Percentiles rank a stretch among this genome's conserved stretches.
Conservation (phyloP, 176 grass and related monocot genomes). For the Alloteropsis semialata region DNA sequence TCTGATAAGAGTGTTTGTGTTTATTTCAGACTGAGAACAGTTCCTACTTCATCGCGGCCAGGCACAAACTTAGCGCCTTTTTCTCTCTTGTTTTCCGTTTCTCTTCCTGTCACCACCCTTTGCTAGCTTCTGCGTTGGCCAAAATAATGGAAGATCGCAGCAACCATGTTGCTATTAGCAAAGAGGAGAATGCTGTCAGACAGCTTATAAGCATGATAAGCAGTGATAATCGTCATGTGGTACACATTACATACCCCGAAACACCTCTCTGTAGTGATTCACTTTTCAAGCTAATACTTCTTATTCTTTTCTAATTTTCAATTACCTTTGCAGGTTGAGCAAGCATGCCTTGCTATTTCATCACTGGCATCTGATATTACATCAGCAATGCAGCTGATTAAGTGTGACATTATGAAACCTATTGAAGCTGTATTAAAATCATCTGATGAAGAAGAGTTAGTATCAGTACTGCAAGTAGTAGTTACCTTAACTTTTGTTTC, state of each 20-base stretch:
- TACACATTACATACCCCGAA: conserved; percentile 25
- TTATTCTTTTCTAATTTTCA: neutral
- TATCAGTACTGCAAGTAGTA: conserved; percentile 91
- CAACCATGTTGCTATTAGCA: conserved; percentile 84
- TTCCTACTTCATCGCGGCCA: conserved; percentile 87
- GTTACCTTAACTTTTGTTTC: conserved; percentile 93
- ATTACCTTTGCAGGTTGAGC: conserved; percentile 68
- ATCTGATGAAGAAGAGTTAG: conserved; percentile 81
- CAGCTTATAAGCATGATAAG: conserved; percentile 98
- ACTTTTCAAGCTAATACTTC: conserved; percentile 9
- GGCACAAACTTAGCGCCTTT: conserved; percentile 94
- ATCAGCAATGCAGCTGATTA: conserved; percentile 85
- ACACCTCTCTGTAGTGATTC: neutral
- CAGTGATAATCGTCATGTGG: conserved; percentile 93
- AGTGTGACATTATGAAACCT: conserved; percentile 96
- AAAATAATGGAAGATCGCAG: conserved; percentile 92
- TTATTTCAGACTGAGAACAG: conserved; percentile 85
- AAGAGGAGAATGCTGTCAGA: conserved; percentile 90
- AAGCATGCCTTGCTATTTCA: conserved; percentile 92
- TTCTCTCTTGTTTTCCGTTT: conserved; percentile 98
- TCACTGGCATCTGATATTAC: conserved; percentile 84
- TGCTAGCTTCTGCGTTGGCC: conserved; percentile 88
- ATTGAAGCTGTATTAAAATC: conserved; percentile 89
- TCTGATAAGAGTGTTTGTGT: conserved; percentile 15
- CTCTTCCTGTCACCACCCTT: conserved; percentile 97